Evolutionary conservation across 1,284 basidiomycete species (phyloP), one percentile per base, ranked within the genome.

Genomic region (Vanrija sp.): DNA sequence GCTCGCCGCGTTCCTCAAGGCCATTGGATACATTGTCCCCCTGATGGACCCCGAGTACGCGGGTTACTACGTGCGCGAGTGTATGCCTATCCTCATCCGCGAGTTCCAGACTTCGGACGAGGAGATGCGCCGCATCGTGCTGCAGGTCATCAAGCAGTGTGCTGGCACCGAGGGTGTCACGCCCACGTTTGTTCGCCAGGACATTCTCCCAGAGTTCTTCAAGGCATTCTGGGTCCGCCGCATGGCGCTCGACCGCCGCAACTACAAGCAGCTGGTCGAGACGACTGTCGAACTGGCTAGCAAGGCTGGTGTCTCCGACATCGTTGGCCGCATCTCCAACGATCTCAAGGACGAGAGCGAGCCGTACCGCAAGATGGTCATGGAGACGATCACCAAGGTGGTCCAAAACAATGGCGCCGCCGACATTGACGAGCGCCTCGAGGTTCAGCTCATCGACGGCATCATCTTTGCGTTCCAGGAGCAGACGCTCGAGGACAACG

Each of bases 381-480:
- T 98, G 95, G 96, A 98, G 79, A 98, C 96, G 0, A 97, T 98
- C 65, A 96, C 93, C 20, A 96, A 97, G 73, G 96, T 98, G 37
- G 83, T 99, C 27, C 85, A 87, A 7, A 88, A 87, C 12, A 83
- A 96, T 4, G 94, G 96, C 53, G 91, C 95, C 2, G 90, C 94
- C 1, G 96, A 98, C 68, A 89, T 98, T 55, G 95, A 98, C 69
- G 93, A 98, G 75, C 83, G 93, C 47, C 80, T 98, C 45, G 95
- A 99, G 77, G 85, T 95, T 14, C 84, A 89, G 53, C 83, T 99
- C 14, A 89, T 98, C 31, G 96, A 99, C 69, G 95, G 96, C 45
- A 95, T 98, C 75, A 98, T 98, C 77, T 98, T 95, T 72, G 88
- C 96, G 6, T 98, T 98, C 88, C 95, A 98, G 76, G 95, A 98